A percentile compares a stretch with the other conserved stretches of the same genome.
These are phyloP conservation scores for Dactylellina sp. DNA, from an alignment of 2,329 filamentous ascomycete genomes.

Conservation along the genomic window DNA sequence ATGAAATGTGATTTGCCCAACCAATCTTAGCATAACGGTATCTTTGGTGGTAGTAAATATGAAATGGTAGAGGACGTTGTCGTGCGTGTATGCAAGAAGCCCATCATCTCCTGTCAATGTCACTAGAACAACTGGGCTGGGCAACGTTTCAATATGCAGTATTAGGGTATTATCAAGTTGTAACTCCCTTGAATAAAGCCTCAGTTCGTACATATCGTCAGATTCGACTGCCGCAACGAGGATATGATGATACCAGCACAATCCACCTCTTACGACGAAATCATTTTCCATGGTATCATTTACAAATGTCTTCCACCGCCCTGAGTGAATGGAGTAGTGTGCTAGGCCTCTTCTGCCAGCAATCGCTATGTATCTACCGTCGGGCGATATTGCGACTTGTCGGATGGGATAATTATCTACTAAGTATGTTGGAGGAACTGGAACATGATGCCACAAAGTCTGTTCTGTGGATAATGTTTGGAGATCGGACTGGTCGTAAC, in stretches of 20 bases:
- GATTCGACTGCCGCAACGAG: slow-evolving; percentile 92
- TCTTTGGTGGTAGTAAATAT: slow-evolving; percentile 80
- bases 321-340: slow-evolving; percentile 94
- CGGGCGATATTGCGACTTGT: slow-evolving; percentile 85
- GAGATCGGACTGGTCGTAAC: slow-evolving; percentile 89
- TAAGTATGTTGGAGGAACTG: slow-evolving; percentile 85
- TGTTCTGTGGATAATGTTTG: slow-evolving; percentile 92
- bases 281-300: slow-evolving; percentile 85
- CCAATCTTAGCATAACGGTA: slow-evolving; percentile 79
- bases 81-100: slow-evolving; percentile 93
- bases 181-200: slow-evolving; percentile 91
- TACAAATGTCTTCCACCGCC: slow-evolving; percentile 93
- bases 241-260: slow-evolving; percentile 99
- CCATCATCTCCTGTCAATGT: slow-evolving; percentile 93
- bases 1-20: slow-evolving; percentile 98
- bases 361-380: slow-evolving; percentile 94
- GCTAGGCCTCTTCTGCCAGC: slow-evolving; percentile 91
- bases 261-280: slow-evolving; percentile 91
- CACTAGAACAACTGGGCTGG: slow-evolving; percentile 88
- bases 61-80: slow-evolving; percentile 95
- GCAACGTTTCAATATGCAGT: slow-evolving; percentile 80
- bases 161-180: slow-evolving; percentile 78
- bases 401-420: slow-evolving; percentile 93
- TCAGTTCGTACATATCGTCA: slow-evolving; percentile 82
- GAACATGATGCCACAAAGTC: slow-evolving; percentile 87